phyloP scores from a whole-genome alignment of 139 green algal genomes.

The Closterium sp. region DNA sequence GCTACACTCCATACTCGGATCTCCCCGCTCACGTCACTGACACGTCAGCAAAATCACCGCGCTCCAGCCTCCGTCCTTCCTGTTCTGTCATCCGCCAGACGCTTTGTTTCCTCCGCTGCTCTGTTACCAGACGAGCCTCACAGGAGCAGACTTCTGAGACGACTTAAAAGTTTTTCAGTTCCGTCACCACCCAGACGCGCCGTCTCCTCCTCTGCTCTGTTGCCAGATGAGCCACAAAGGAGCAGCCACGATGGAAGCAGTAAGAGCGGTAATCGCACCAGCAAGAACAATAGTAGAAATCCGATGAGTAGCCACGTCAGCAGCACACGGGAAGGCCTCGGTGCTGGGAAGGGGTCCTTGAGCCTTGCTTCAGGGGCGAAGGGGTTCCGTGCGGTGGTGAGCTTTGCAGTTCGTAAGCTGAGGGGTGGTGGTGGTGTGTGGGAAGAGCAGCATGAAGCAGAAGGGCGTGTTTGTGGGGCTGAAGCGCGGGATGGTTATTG shows the following conservation, averaged over 20 bases:
- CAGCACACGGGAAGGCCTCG: neutral
- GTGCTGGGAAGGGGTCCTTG: no score
- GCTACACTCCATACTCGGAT: neutral
- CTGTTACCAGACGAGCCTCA: no score
- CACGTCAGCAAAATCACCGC: neutral
- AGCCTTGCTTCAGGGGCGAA: neutral
- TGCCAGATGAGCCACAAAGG: neutral
- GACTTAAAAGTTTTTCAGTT: no score
- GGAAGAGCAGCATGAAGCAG: neutral
- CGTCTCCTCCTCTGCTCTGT: neutral
- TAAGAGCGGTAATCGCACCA: neutral
- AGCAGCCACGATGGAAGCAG: neutral
- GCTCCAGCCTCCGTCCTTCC: no score
- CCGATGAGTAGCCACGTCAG: neutral
- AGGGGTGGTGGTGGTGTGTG: neutral
- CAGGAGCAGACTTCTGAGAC: no score
- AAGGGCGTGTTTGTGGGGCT: no score
- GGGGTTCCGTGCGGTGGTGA: neutral
- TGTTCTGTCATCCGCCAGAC: no score
- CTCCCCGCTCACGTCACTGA: neutral
- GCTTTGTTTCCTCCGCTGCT: no score
- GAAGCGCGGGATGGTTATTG: neutral
- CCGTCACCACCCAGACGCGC: no score
- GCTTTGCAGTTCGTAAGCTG: neutral
- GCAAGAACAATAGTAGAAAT: neutral